Evolutionary conservation across 371 early-diverging fungal species (phyloP), one percentile per base, ranked within the genome.

Genomic region (Sporodiniella umbellata): DNA sequence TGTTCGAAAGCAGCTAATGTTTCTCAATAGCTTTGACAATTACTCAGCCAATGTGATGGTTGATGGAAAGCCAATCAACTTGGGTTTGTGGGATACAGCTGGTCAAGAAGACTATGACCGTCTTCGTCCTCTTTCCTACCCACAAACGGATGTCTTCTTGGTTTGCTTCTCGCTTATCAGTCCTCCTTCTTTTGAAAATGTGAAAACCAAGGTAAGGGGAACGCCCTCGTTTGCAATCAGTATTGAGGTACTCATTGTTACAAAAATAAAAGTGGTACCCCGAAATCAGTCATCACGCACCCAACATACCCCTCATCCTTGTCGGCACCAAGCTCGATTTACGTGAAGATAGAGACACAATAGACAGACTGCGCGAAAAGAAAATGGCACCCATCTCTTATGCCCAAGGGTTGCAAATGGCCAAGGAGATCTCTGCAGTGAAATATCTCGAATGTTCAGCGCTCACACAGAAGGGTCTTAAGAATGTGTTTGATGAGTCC

Each of bases 41-140:
- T 92, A 93, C 65, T 91, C 90, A 46, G 89, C 88, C 43, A 92
- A 93, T 72, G 88, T 96, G 33, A 83, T 87, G 84, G 87, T 96
- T 15, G 96, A 96, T 70, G 94, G 93, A 48, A 87, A 89, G 70
- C 87, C 85, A 51, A 91, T 96, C 57, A 93, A 90, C 70, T 74
- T 98, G 17, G 94, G 93, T 38, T 83, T 97, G 42, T 98, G 97
- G 97, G 98, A 98, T 86, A 98, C 97, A 17, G 96, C 97, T 52
- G 96, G 93, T 15, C 96, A 97, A 73, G 98, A 97, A 74, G 95
- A 95, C 69, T 95, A 94, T 68, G 95, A 96, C 66, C 88, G 93
- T 39, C 81, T 96, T 56, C 86, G 96, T 33, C 94, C 95, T 21
- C 78, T 96, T 42, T 90, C 92, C 44, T 96, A 95, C 68, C 93